A percentile compares a stretch with the other conserved stretches of the same genome.
phyloP scores from a whole-genome alignment of 306 rosid species.

The Argentina anserina region DNA sequence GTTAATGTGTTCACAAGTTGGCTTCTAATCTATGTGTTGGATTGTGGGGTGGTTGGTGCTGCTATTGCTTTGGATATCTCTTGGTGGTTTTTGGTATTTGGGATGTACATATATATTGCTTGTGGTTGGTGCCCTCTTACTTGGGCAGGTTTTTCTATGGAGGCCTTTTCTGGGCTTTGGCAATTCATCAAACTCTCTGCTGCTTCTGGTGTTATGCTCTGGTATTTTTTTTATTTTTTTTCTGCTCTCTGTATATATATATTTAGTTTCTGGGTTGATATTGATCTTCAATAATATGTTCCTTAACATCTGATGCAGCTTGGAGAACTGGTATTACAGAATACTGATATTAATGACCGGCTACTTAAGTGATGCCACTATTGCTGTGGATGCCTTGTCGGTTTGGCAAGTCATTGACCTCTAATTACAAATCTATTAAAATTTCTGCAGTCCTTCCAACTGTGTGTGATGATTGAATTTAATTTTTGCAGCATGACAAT shows the following conservation, averaged over 20 bases:
- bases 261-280: neutral
- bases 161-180: conserved; percentile 72
- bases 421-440: neutral
- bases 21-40: conserved; percentile 44
- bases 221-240: conserved; percentile 26
- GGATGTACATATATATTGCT: conserved; percentile 32
- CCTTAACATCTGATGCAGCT: conserved; percentile 26
- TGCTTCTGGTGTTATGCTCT: conserved; percentile 70
- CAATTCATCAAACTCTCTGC: conserved; percentile 59
- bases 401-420: conserved; percentile 42
- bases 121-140: conserved; percentile 68
- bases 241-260: neutral
- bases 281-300: neutral
- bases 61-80: conserved; percentile 63
- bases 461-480: neutral
- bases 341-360: conserved; percentile 72
- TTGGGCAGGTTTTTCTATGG: conserved; percentile 55
- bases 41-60: conserved; percentile 59
- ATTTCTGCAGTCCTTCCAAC: neutral
- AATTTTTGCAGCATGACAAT: conserved; percentile 50
- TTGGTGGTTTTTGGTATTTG: conserved; percentile 62
- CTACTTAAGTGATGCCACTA: conserved; percentile 47
- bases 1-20: conserved; percentile 39
- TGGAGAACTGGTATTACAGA: conserved; percentile 75
- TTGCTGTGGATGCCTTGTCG: conserved; percentile 73